A percentile compares a stretch with the other conserved stretches of the same genome.
Conservation (phyloP, 345 rosid species). For the Syzygium oleosum region DNA sequence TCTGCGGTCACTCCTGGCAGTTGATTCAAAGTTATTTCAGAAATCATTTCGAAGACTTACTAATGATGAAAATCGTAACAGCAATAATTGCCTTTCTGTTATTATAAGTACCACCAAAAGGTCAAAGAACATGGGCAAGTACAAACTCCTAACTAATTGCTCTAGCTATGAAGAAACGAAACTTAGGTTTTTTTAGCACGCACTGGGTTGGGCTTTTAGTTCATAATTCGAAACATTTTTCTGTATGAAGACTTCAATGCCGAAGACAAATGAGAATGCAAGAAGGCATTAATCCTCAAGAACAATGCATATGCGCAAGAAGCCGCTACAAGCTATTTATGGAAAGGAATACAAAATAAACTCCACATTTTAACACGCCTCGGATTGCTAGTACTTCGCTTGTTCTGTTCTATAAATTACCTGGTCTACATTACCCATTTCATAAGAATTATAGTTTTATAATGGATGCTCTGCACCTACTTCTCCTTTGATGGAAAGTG, state of each 20-base stretch:
- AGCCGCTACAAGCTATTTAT: not conserved
- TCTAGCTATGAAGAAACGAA: not conserved
- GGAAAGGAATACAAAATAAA: not conserved
- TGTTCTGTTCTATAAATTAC: not conserved
- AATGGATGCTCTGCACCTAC: not conserved
- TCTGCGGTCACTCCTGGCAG: constrained; percentile 66
- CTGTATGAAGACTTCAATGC: not conserved
- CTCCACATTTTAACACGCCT: not conserved
- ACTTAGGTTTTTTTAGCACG: not conserved
- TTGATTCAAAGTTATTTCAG: not conserved
- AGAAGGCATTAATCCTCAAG: not conserved
- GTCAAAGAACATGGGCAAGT: not conserved
- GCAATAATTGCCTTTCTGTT: not conserved
- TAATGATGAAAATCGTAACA: not conserved
- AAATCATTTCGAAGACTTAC: not conserved
- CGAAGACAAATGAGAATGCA: not conserved
- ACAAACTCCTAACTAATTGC: not conserved
- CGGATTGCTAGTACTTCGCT: not conserved
- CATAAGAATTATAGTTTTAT: not conserved
- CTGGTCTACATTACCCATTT: not conserved
- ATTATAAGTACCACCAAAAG: not conserved
- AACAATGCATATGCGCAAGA: not conserved
- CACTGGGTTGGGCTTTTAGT: not conserved
- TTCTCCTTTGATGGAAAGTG: not conserved
- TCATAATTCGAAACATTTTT: not conserved